Conservation (phyloP, 352 stramenopile genomes). For the Blastocystis sp. region DNA sequence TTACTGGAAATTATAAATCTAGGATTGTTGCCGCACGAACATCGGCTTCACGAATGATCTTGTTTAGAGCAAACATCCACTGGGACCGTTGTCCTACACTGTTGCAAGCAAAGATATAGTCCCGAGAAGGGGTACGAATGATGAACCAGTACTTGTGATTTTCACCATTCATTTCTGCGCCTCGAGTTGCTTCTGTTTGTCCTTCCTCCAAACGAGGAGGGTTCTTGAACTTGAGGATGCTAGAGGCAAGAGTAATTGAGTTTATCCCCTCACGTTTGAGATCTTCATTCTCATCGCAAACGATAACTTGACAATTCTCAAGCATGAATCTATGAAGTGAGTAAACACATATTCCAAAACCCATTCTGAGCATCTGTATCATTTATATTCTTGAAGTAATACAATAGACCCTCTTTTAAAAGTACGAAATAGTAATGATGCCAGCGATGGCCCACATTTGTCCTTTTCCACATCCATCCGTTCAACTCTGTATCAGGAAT, state of each 20-base stretch:
- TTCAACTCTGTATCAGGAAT: constrained; percentile 23
- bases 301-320: constrained; percentile 52
- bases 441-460: constrained; percentile 56
- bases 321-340: constrained; percentile 58
- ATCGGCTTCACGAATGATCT: background rate
- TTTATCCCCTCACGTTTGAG: constrained; percentile 60
- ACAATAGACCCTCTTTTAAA: constrained; percentile 45
- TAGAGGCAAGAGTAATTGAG: constrained; percentile 11
- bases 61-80: constrained; percentile 59
- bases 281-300: constrained; percentile 57
- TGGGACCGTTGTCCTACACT: background rate
- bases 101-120: constrained; percentile 67
- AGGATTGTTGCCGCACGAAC: background rate
- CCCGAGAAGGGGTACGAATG: constrained; percentile 49
- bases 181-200: constrained; percentile 13
- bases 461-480: constrained; percentile 60
- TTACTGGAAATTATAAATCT: background rate
- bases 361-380: constrained; percentile 61
- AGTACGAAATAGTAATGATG: constrained; percentile 67
- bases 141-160: constrained; percentile 67
- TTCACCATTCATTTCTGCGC: constrained; percentile 38
- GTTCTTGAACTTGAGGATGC: constrained; percentile 43
- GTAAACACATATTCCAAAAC: background rate
- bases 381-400: constrained; percentile 46
- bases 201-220: background rate